Evolutionary conservation across 305 asterid genomes (phyloP).

Genomic region (Fraxinus angustifolia): DNA sequence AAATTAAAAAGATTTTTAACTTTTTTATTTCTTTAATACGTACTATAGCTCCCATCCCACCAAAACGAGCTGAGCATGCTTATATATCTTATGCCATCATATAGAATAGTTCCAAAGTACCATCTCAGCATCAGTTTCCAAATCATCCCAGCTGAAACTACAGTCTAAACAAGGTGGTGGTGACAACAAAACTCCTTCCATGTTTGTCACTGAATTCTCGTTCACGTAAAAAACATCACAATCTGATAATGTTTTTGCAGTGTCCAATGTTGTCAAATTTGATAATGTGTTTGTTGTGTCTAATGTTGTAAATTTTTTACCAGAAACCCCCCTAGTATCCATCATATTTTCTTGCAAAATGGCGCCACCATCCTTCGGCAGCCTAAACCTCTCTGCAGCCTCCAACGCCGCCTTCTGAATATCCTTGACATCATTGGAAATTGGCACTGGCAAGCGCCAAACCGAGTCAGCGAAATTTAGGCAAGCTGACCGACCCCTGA

Average conservation of each 20-base stretch:
- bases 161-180: conserved; percentile 23
- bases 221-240: background rate
- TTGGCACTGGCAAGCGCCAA: conserved; percentile 40
- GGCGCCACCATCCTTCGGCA: background rate
- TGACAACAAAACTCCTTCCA: conserved; percentile 30
- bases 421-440: conserved; percentile 36
- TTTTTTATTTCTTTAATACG: no score
- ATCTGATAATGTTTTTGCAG: background rate
- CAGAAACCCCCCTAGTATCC: background rate
- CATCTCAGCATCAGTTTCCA: background rate
- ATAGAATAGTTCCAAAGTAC: background rate
- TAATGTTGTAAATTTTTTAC: background rate
- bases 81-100: background rate
- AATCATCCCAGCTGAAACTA: background rate
- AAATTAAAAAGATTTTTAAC: no score
- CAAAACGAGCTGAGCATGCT: background rate
- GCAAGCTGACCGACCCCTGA: conserved; percentile 47
- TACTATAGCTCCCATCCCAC: background rate
- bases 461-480: conserved; percentile 61
- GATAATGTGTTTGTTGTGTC: background rate
- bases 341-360: background rate
- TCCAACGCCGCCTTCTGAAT: conserved; percentile 28
- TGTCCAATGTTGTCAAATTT: background rate
- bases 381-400: conserved; percentile 34
- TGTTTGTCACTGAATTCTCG: background rate